A percentile compares a stretch with the other conserved stretches of the same genome.
These are phyloP conservation scores for Chrysanthemum lavandulifolium DNA, from an alignment of 129 eudicot genomes.

Conservation along the genomic window DNA sequence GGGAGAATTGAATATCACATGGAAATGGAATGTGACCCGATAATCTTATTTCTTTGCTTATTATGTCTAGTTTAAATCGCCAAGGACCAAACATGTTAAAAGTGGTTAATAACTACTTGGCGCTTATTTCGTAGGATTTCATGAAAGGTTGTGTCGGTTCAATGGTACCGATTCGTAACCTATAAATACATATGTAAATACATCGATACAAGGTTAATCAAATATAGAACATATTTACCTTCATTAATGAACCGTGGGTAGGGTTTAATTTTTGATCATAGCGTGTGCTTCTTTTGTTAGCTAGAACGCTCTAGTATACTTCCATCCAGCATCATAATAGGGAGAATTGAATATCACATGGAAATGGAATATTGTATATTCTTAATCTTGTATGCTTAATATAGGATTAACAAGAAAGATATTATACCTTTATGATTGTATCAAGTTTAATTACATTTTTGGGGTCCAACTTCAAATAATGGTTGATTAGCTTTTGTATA, in stretches of 20 bases:
- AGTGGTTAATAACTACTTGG: no score
- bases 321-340: background rate
- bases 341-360: background rate
- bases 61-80: no score
- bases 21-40: background rate
- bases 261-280: no score
- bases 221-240: no score
- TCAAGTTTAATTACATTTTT: conserved; percentile 17
- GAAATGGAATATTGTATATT: conserved; percentile 5
- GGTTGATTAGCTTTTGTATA: conserved; percentile 32
- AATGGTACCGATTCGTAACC: no score
- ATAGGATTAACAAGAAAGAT: background rate
- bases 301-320: background rate
- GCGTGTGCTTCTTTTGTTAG: background rate
- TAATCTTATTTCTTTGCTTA: no score
- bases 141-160: no score
- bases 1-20: background rate
- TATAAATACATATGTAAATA: no score
- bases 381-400: conserved; percentile 11
- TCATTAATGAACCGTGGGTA: no score
- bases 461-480: conserved; percentile 23
- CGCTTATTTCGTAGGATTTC: no score
- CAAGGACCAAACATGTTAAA: no score
- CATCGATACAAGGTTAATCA: no score
- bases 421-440: conserved; percentile 13